phyloP scores from a whole-genome alignment of 225 moss, liverwort and hornwort genomes.

The Physcomitrium patens region DNA sequence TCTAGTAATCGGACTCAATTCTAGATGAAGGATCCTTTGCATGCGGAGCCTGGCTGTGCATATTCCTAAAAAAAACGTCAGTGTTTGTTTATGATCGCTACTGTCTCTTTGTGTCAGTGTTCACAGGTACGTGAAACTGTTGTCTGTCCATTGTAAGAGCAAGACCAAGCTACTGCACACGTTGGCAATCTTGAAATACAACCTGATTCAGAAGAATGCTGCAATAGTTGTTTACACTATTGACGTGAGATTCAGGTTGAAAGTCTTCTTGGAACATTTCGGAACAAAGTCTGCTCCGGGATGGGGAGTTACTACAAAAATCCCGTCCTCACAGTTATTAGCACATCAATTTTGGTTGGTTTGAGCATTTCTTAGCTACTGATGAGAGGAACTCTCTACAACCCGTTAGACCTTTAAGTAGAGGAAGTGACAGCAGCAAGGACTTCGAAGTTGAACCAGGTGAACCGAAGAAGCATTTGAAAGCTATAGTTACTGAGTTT shows the following conservation, averaged over 20 bases:
- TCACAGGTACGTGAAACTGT: slow-evolving; percentile 90
- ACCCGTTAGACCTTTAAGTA: slow-evolving; percentile 36
- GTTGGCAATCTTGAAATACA: slow-evolving; percentile 76
- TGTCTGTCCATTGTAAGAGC: slow-evolving; percentile 59
- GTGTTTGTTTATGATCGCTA: slow-evolving; percentile 92
- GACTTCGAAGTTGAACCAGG: slow-evolving; percentile 19
- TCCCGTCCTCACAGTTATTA: slow-evolving; percentile 88
- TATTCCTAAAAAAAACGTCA: slow-evolving; percentile 81
- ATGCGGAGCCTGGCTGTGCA: slow-evolving; percentile 82
- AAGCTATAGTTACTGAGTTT: slow-evolving; percentile 75
- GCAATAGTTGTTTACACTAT: slow-evolving; percentile 86
- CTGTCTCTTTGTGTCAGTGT: slow-evolving; percentile 77
- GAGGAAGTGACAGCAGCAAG: slow-evolving; percentile 39
- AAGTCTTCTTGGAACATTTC: slow-evolving; percentile 93
- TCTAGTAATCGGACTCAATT: slow-evolving; percentile 88
- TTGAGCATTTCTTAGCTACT: slow-evolving; percentile 89
- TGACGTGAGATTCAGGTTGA: slow-evolving; percentile 81
- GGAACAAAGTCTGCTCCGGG: slow-evolving; percentile 91
- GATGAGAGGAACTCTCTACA: slow-evolving; percentile 80
- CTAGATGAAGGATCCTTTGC: slow-evolving; percentile 61
- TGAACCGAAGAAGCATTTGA: slow-evolving; percentile 55
- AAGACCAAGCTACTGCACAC: slow-evolving; percentile 77
- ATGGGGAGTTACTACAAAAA: slow-evolving; percentile 91
- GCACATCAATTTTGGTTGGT: slow-evolving; percentile 89
- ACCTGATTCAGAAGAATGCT: slow-evolving; percentile 86